Percentiles rank a stretch among this genome's conserved stretches.
phyloP scores from a whole-genome alignment of 441 rosid species.

The Arabidopsis lyrata region DNA sequence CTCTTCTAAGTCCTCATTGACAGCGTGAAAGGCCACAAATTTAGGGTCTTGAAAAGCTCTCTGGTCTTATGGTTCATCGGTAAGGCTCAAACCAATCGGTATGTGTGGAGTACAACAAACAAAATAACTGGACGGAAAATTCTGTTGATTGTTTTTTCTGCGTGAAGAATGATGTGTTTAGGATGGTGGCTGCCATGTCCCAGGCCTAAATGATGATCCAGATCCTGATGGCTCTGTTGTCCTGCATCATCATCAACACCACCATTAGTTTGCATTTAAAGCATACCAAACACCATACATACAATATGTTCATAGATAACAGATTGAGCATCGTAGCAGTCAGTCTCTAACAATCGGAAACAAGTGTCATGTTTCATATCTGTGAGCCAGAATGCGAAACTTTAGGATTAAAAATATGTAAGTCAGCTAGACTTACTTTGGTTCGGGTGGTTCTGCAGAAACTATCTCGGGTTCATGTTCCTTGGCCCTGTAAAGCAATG shows the following conservation, averaged over 20 bases:
- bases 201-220: conserved; percentile 79
- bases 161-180: conserved; percentile 41
- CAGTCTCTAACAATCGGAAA: not conserved
- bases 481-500: conserved; percentile 38
- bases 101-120: conserved; percentile 31
- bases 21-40: conserved; percentile 31
- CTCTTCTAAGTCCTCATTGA: conserved; percentile 32
- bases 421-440: conserved; percentile 55
- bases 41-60: conserved; percentile 24
- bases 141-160: conserved; percentile 14
- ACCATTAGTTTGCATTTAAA: not conserved
- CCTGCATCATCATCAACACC: conserved; percentile 51
- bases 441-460: conserved; percentile 32
- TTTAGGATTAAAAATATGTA: not conserved
- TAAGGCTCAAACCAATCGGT: conserved; percentile 23
- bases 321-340: not conserved
- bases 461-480: conserved; percentile 36
- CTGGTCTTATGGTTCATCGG: conserved; percentile 10
- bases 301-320: not conserved
- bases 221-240: conserved; percentile 84
- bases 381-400: not conserved
- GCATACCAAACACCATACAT: conserved; percentile 11
- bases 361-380: not conserved
- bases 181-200: conserved; percentile 92
- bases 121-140: not conserved